phyloP scores from a whole-genome alignment of 192 early-diverging fungal genomes.

The Obelidium mucronatum region DNA sequence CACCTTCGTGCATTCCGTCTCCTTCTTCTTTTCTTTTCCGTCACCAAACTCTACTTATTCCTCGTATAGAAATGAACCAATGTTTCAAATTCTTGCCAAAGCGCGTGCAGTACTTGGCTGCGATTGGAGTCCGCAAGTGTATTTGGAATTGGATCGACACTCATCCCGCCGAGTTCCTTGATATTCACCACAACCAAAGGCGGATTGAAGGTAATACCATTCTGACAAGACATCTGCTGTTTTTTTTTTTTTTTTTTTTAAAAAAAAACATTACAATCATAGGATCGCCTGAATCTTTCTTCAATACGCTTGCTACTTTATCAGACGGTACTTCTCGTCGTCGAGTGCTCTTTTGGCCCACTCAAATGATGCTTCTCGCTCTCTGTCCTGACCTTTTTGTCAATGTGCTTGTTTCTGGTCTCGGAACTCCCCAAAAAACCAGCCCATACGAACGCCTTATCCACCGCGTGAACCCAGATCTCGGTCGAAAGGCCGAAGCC shows the following conservation, averaged over 20 bases:
- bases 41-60: constrained; percentile 19
- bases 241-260: no score
- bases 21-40: no score
- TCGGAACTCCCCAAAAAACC: constrained; percentile 6
- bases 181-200: constrained; percentile 66
- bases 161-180: constrained; percentile 83
- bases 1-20: no score
- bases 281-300: constrained; percentile 78
- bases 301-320: constrained; percentile 71
- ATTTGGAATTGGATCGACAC: constrained; percentile 96
- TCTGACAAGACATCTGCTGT: no score
- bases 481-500: constrained; percentile 37
- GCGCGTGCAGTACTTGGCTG: constrained; percentile 74
- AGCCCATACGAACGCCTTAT: constrained; percentile 3
- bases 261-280: no score
- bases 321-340: constrained; percentile 70
- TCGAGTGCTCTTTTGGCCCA: constrained; percentile 82
- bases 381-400: constrained; percentile 81
- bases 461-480: constrained; percentile 1
- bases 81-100: constrained; percentile 43
- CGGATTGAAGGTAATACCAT: constrained; percentile 46
- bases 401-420: background rate
- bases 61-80: constrained; percentile 40
- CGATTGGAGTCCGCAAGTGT: constrained; percentile 76
- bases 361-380: constrained; percentile 83